Evolutionary conservation across 805 yeast genomes (phyloP).

Genomic region (Candida succiphila): DNA sequence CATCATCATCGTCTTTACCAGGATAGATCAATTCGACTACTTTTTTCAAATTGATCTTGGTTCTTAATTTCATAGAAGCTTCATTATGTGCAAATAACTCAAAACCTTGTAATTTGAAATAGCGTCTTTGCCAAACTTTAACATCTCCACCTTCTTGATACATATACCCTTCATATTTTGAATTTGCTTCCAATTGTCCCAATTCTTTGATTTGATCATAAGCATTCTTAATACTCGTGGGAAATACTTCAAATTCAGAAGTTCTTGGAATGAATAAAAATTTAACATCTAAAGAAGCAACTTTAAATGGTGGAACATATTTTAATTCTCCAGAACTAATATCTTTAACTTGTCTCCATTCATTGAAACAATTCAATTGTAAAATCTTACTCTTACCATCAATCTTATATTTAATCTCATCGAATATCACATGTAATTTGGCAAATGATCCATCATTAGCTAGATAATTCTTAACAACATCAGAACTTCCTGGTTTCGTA

Average conservation of each 20-base stretch:
- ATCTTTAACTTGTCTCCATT: slow-evolving; percentile 54
- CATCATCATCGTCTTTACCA: slow-evolving; percentile 24
- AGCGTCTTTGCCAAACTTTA: slow-evolving; percentile 61
- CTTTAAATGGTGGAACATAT: slow-evolving; percentile 38
- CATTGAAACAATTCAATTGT: slow-evolving; percentile 61
- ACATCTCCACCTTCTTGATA: slow-evolving; percentile 93
- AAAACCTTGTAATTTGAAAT: slow-evolving; percentile 62
- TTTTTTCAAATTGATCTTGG: slow-evolving; percentile 66
- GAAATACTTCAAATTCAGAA: slow-evolving; percentile 51
- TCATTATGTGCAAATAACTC: slow-evolving; percentile 72
- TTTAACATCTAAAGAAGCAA: slow-evolving; percentile 59
- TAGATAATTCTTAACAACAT: slow-evolving; percentile 51
- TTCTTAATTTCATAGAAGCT: slow-evolving; percentile 54
- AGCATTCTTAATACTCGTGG: slow-evolving; percentile 57
- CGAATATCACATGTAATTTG: slow-evolving; percentile 57
- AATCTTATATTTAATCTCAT: slow-evolving; percentile 44
- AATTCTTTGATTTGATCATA: slow-evolving; percentile 29
- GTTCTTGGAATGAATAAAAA: slow-evolving; percentile 63
- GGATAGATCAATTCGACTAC: slow-evolving; percentile 42
- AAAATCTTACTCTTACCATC: slow-evolving; percentile 43
- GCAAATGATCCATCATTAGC: slow-evolving; percentile 91
- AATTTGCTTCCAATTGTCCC: slow-evolving; percentile 12
- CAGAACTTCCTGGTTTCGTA: slow-evolving; percentile 36
- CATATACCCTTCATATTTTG: slow-evolving; percentile 54
- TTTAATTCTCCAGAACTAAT: slow-evolving; percentile 19